These are phyloP conservation scores for Starmerella bombi DNA, from an alignment of 805 yeast genomes.

Conservation along the genomic window DNA sequence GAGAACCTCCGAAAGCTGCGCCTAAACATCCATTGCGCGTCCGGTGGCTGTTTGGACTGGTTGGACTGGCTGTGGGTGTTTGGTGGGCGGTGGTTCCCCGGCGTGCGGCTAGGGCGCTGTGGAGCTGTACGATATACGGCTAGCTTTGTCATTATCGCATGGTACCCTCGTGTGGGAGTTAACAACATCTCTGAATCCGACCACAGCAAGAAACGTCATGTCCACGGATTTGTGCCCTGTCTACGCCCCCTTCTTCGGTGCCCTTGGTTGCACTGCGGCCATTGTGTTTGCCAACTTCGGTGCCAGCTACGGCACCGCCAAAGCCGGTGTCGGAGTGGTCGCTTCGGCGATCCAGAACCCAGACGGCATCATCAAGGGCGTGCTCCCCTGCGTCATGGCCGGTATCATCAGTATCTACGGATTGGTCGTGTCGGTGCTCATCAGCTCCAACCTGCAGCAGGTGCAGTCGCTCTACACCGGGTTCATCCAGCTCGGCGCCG, in stretches of 20 bases:
- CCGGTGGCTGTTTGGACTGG: no score
- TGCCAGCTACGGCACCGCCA: conserved; percentile 98
- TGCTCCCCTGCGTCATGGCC: conserved; percentile 97
- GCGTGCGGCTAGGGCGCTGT: no score
- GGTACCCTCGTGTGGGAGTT: no score
- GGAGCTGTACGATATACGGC: neutral
- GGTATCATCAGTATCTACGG: conserved; percentile 99
- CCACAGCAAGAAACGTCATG: no score
- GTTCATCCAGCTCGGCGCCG: conserved; percentile 96
- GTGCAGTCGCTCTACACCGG: conserved; percentile 91
- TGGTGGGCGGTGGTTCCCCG: no score
- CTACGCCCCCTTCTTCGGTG: conserved; percentile 81
- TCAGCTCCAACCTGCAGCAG: conserved; percentile 78
- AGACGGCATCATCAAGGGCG: conserved; percentile 66
- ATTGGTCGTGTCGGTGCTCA: conserved; percentile 86
- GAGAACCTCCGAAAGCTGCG: conserved; percentile 8
- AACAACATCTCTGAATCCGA: no score
- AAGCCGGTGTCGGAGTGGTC: conserved; percentile 98
- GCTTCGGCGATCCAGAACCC: conserved; percentile 97
- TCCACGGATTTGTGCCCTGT: conserved; percentile 24
- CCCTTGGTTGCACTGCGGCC: conserved; percentile 98
- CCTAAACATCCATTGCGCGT: no score
- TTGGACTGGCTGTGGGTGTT: no score
- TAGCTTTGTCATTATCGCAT: neutral
- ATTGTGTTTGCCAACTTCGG: conserved; percentile 97